Evolutionary conservation across 1,139 yeast genomes (phyloP).

Genomic region (Hyphopichia buzzinii): DNA sequence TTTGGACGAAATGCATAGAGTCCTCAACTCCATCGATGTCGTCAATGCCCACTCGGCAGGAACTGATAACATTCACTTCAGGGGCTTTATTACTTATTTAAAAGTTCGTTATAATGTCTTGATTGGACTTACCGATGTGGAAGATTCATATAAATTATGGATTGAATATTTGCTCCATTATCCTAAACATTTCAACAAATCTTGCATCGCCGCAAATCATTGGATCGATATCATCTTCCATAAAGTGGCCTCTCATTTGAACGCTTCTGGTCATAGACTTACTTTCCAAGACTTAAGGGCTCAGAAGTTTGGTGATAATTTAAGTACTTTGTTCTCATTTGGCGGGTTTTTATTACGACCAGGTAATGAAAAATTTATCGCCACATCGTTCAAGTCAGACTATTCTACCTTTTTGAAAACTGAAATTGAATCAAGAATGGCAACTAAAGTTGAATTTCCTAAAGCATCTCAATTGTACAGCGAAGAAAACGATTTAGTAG

Average conservation of each 20-base stretch:
- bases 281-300: slow-evolving; percentile 20
- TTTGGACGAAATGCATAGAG: slow-evolving; percentile 19
- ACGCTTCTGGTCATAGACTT: slow-evolving; percentile 20
- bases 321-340: slow-evolving; percentile 25
- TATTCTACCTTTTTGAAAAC: slow-evolving; percentile 26
- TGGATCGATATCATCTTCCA: slow-evolving; percentile 38
- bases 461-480: slow-evolving; percentile 25
- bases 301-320: slow-evolving; percentile 26
- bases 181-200: slow-evolving; percentile 27
- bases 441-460: slow-evolving; percentile 27
- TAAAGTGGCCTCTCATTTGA: slow-evolving; percentile 22
- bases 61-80: background rate
- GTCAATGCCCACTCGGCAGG: background rate
- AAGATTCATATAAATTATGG: slow-evolving; percentile 27
- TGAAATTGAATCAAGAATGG: slow-evolving; percentile 21
- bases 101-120: slow-evolving; percentile 37
- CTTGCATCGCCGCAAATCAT: slow-evolving; percentile 36
- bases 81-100: slow-evolving; percentile 17
- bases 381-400: slow-evolving; percentile 28
- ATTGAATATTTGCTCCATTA: slow-evolving; percentile 27
- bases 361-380: slow-evolving; percentile 20
- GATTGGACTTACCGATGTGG: slow-evolving; percentile 25
- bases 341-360: slow-evolving; percentile 29
- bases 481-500: slow-evolving; percentile 28
- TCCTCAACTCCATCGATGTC: slow-evolving; percentile 13